phyloP scores from a whole-genome alignment of 106 monocot species.

The Amphibolis antarctica region DNA sequence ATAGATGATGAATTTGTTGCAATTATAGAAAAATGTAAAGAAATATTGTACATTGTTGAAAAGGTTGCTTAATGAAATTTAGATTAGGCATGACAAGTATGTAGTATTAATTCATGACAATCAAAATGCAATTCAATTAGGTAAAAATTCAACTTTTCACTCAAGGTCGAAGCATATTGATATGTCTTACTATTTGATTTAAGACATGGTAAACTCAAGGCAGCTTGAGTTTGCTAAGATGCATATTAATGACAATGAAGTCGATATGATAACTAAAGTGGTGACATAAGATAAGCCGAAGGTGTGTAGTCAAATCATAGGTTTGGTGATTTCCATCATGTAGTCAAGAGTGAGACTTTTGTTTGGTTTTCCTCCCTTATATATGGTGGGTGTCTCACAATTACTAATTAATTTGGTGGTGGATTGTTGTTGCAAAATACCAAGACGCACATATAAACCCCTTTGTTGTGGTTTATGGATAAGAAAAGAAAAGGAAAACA shows the following conservation, averaged over 20 bases:
- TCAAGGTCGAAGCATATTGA: background rate
- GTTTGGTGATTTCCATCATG: background rate
- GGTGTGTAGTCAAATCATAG: background rate
- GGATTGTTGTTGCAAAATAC: no score
- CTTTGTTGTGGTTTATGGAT: no score
- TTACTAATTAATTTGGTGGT: no score
- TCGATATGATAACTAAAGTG: background rate
- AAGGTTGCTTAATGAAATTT: background rate
- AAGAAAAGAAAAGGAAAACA: no score
- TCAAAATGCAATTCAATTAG: background rate
- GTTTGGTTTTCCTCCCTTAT: no score
- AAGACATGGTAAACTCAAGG: background rate
- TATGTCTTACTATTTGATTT: background rate
- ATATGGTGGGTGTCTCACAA: no score
- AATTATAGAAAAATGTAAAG: no score
- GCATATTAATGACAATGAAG: background rate
- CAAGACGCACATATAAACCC: no score
- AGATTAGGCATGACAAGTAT: background rate
- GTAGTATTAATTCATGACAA: background rate
- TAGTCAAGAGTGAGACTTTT: background rate
- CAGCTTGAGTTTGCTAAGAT: background rate
- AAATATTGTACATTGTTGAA: no score
- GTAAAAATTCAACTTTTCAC: slow-evolving; percentile 1
- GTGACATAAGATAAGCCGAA: background rate
- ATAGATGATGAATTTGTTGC: no score